phyloP scores from a whole-genome alignment of 768 basidiomycete species.

The Pleurotus tuoliensis region DNA sequence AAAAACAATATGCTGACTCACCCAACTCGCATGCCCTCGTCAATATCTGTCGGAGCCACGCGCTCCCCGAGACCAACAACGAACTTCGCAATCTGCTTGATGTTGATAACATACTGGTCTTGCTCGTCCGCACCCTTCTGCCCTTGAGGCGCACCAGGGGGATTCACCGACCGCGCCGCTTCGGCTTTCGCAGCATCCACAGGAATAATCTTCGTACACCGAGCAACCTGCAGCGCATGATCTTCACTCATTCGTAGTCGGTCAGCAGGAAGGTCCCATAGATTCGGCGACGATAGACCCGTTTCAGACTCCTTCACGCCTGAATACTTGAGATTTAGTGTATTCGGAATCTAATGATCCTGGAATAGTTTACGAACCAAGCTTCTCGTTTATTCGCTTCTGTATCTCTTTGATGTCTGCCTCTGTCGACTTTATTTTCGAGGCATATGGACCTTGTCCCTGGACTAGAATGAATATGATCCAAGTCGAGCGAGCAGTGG shows the following conservation, averaged over 20 bases:
- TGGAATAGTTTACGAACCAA: constrained; percentile 49
- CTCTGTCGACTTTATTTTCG: constrained; percentile 83
- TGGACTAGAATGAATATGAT: constrained; percentile 25
- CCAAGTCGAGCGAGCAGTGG: not conserved
- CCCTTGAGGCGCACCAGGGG: constrained; percentile 72
- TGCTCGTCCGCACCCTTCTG: constrained; percentile 98
- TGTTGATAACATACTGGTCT: constrained; percentile 99
- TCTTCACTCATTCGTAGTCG: constrained; percentile 87
- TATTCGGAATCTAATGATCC: not conserved
- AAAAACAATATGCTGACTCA: constrained; percentile 35
- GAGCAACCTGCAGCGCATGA: constrained; percentile 93
- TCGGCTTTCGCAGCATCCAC: constrained; percentile 73
- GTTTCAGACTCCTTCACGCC: constrained; percentile 99
- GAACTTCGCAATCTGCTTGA: constrained; percentile 99
- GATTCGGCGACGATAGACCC: constrained; percentile 91
- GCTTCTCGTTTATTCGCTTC: constrained; percentile 96
- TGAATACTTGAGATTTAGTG: constrained; percentile 19
- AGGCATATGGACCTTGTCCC: constrained; percentile 98
- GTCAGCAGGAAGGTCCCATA: constrained; percentile 97
- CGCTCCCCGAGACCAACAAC: constrained; percentile 96
- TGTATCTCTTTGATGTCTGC: constrained; percentile 93
- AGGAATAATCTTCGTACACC: constrained; percentile 97
- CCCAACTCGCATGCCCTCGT: constrained; percentile 99
- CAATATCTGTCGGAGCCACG: constrained; percentile 96
- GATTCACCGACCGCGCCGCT: constrained; percentile 75